Base-by-base conservation (phyloP, 2,329 filamentous ascomycete species). In the Botrytis porri region DNA sequence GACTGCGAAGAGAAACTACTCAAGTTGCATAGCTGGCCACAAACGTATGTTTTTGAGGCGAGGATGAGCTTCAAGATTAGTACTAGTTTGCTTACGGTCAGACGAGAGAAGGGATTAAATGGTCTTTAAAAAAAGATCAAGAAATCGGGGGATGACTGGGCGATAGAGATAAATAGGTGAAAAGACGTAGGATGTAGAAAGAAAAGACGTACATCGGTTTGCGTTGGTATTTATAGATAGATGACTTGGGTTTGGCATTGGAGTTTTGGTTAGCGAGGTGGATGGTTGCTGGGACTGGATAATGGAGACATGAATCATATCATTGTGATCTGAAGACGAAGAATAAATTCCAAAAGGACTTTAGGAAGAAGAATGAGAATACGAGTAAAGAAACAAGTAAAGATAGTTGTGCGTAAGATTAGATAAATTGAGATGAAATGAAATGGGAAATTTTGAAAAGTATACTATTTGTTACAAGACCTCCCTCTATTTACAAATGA, bases 1-100 rank as follows among this genome's bases (percentile, higher is more conserved):
- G 88, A 91, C 78, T 93, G 91, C 79, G 86, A 88, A 75, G 83
- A 85, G 66, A 89, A 89, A 82, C 83, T 96, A 32, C 87, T 91
- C 41, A 90, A 90, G 79, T 89, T 90, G 43, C 88, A 89, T 69
- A 87, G 83, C 66, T 95, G 92, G 92, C 92, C 92, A 78, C 92
- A 93, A 78, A 62, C 80, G 4, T 96, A 90, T 80, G 86, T 92
- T 74, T 84, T 96, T 69, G 93, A 97, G 82, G 89, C 90, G 29
- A 86, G 93, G 76, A 87, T 95, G 69, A 91, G 92, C 4, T 87
- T 95, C 86, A 89, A 92, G 71, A 69, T 80, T 62, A 76, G 75
- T 35, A 80, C 79, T 1, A 75, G 75, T 32, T 63, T 78, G n/a
- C 63, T 76, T 70, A 80, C 78, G 0, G 51, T 80, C 29, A 77